Conservation (phyloP, 768 basidiomycete species). For the Pleurotus tuoliensis region DNA sequence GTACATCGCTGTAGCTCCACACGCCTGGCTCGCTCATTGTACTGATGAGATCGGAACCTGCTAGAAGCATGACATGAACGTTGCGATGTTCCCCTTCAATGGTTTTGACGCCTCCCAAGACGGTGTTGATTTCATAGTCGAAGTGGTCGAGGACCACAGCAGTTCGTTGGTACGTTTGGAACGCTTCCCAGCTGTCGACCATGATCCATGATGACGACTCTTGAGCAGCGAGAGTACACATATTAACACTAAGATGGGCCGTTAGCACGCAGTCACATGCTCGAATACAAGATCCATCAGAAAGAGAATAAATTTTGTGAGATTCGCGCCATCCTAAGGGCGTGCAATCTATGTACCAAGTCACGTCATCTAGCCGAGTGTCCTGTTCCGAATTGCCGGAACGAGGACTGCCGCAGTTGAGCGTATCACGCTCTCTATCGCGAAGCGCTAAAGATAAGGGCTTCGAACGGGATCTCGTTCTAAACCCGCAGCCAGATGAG, state of each 20-base stretch:
- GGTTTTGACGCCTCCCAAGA: slow-evolving; percentile 72
- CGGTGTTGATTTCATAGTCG: slow-evolving; percentile 88
- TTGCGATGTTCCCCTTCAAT: slow-evolving; percentile 71
- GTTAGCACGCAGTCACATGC: too few species aligned
- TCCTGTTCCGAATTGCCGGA: slow-evolving; percentile 17
- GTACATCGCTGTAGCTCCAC: slow-evolving; percentile 91
- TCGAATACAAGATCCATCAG: too few species aligned
- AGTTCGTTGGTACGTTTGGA: slow-evolving; percentile 91
- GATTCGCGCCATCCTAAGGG: too few species aligned
- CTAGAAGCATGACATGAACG: slow-evolving; percentile 88
- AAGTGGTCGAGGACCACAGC: slow-evolving; percentile 98
- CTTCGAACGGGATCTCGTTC: neutral
- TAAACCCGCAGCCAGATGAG: slow-evolving; percentile 8
- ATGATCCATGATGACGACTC: slow-evolving; percentile 92
- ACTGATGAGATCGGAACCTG: slow-evolving; percentile 96
- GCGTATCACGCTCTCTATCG: neutral
- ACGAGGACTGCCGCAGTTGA: slow-evolving; percentile 13
- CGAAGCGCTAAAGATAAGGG: neutral
- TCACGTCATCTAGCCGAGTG: slow-evolving; percentile 5
- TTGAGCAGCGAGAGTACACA: slow-evolving; percentile 87
- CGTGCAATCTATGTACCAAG: neutral
- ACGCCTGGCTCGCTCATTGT: slow-evolving; percentile 99
- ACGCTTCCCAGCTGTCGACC: slow-evolving; percentile 98
- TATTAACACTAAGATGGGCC: slow-evolving; percentile 55
- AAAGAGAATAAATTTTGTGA: too few species aligned